Conservation (phyloP, 768 basidiomycete genomes). For the Trichaptum fuscoviolaceum region DNA sequence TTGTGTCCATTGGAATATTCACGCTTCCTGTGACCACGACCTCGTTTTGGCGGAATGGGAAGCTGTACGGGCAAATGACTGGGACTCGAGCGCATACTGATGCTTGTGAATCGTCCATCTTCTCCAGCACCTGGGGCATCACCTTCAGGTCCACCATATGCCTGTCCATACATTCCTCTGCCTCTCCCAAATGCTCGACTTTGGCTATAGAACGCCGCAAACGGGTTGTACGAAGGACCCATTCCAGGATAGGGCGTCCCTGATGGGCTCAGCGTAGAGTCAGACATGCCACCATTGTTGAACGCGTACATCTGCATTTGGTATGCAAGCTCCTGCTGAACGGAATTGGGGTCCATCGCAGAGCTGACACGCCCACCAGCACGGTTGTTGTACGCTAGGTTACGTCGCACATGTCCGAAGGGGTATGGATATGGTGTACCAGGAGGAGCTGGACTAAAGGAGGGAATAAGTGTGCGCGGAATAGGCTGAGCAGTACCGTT, state of each 20-base stretch:
- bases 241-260: constrained; percentile 58
- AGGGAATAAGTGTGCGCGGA: constrained; percentile 22
- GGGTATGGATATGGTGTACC: constrained; percentile 80
- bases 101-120: constrained; percentile 27
- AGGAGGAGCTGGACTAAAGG: constrained; percentile 49
- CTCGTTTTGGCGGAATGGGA: constrained; percentile 44
- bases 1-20: constrained; percentile 30
- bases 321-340: constrained; percentile 65
- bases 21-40: constrained; percentile 41
- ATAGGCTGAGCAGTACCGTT: constrained; percentile 28
- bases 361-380: constrained; percentile 28
- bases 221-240: constrained; percentile 57
- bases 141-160: constrained; percentile 42
- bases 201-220: constrained; percentile 55
- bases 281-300: constrained; percentile 59
- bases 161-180: constrained; percentile 15
- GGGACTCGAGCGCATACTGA: constrained; percentile 67
- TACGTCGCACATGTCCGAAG: constrained; percentile 60
- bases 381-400: constrained; percentile 24
- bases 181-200: constrained; percentile 13
- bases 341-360: constrained; percentile 35
- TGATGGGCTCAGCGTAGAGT: constrained; percentile 74
- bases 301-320: constrained; percentile 79
- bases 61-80: constrained; percentile 61
- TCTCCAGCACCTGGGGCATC: constrained; percentile 27